These are phyloP conservation scores for Coniella lustricola DNA, from an alignment of 2,329 filamentous ascomycete genomes.

Conservation along the genomic window DNA sequence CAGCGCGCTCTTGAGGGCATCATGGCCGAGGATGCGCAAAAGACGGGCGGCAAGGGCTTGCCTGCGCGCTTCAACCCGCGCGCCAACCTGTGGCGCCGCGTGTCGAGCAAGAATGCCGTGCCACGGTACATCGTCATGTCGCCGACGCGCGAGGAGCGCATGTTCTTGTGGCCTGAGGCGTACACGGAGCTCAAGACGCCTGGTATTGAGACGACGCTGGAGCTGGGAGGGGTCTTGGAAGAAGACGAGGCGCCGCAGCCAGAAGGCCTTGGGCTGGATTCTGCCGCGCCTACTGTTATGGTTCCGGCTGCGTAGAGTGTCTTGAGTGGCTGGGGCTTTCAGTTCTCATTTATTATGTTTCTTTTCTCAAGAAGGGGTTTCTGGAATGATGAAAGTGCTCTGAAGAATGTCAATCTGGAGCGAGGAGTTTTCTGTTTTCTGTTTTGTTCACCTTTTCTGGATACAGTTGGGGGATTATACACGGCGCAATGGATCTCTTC, in stretches of 20 bases:
- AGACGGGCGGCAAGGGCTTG: constrained; percentile 52
- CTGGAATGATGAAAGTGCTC: not conserved
- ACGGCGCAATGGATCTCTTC: no score
- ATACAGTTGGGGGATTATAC: no score
- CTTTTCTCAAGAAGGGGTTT: not conserved
- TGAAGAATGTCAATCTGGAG: not conserved
- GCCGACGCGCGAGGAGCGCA: constrained; percentile 51
- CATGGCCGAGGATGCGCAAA: constrained; percentile 50
- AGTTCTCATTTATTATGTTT: not conserved
- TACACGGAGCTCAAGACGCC: constrained; percentile 40
- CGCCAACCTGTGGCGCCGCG: constrained; percentile 60
- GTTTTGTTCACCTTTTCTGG: no score
- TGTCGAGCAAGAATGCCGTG: constrained; percentile 50
- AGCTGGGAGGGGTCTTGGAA: constrained; percentile 7
- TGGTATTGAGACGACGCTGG: constrained; percentile 17
- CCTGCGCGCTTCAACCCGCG: constrained; percentile 59
- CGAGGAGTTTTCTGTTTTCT: no score
- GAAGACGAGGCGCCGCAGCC: not conserved
- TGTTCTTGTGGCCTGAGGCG: constrained; percentile 55
- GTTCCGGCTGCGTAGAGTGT: constrained; percentile 8
- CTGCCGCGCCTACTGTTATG: constrained; percentile 7
- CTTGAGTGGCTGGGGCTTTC: not conserved
- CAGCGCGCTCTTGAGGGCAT: constrained; percentile 53
- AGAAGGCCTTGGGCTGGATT: no score
- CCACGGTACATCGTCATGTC: constrained; percentile 25